Conservation (phyloP, 768 basidiomycete genomes). For the Mycena haematopus region DNA sequence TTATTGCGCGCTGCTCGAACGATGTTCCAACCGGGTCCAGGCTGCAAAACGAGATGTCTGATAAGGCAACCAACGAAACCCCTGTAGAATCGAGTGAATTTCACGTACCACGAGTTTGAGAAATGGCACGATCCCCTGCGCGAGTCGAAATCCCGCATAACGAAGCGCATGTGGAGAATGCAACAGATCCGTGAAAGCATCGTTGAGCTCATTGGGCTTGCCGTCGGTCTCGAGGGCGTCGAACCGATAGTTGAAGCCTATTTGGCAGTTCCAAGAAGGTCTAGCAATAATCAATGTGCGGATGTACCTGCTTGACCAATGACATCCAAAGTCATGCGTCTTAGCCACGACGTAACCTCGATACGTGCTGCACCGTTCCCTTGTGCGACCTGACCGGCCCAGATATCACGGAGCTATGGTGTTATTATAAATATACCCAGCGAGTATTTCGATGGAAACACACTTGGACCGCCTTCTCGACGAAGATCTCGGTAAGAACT, state of each 20-base stretch:
- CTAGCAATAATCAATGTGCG: too few relatives aligned
- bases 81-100: slow-evolving; percentile 39
- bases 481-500: slow-evolving; percentile 43
- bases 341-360: slow-evolving; percentile 42
- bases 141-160: slow-evolving; percentile 21
- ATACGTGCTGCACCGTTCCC: slow-evolving; percentile 33
- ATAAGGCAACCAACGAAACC: neutral
- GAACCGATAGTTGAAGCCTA: slow-evolving; percentile 49
- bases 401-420: slow-evolving; percentile 43
- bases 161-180: slow-evolving; percentile 2
- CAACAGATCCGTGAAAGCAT: slow-evolving; percentile 41
- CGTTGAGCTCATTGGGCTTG: slow-evolving; percentile 38
- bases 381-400: slow-evolving; percentile 33
- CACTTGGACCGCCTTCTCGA: slow-evolving; percentile 44
- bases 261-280: neutral
- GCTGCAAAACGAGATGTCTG: neutral
- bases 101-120: slow-evolving; percentile 35
- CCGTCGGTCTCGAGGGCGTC: slow-evolving; percentile 35
- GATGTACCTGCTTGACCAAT: slow-evolving; percentile 47
- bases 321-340: slow-evolving; percentile 46
- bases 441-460: neutral
- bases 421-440: neutral
- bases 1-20: slow-evolving; percentile 32
- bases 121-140: slow-evolving; percentile 35
- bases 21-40: slow-evolving; percentile 14